Percentiles rank a stretch among this genome's conserved stretches.
Evolutionary conservation across 129 eudicot species (phyloP).

Genomic region (Flaveria trinervia): DNA sequence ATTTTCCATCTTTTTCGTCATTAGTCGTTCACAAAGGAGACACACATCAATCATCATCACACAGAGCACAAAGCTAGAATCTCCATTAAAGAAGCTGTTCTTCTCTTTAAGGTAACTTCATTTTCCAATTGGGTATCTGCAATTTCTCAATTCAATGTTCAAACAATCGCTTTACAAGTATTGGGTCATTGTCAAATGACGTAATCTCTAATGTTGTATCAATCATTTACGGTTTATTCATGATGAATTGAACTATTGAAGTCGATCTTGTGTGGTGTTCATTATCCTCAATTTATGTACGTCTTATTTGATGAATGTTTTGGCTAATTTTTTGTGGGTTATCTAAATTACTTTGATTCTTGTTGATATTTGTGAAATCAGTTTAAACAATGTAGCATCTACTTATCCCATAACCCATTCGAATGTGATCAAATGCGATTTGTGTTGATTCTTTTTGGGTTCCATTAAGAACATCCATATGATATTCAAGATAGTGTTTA

Average conservation of each 20-base stretch:
- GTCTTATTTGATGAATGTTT: conserved; percentile 12
- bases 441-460: not conserved
- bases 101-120: conserved; percentile 17
- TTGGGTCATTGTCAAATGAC: conserved; percentile 19
- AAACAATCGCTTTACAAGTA: not conserved
- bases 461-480: not conserved
- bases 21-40: conserved; percentile 11
- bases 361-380: conserved; percentile 11
- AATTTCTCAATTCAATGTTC: conserved; percentile 1
- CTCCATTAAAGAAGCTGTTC: conserved; percentile 14
- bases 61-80: conserved; percentile 8
- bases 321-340: conserved; percentile 7
- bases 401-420: conserved; percentile 14
- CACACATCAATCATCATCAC: not conserved
- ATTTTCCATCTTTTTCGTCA: conserved; percentile 48
- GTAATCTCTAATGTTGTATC: not conserved
- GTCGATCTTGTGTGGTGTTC: conserved; percentile 12
- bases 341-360: conserved; percentile 1
- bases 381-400: not conserved
- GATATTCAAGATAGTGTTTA: conserved; percentile 22
- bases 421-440: conserved; percentile 4
- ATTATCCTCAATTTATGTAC: conserved; percentile 13
- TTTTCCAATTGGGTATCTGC: conserved; percentile 25
- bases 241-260: not conserved
- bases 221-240: conserved; percentile 14